Percentiles rank a stretch among this genome's conserved stretches.
Conservation (phyloP, 1,139 yeast genomes). For the Taphrina populina region DNA sequence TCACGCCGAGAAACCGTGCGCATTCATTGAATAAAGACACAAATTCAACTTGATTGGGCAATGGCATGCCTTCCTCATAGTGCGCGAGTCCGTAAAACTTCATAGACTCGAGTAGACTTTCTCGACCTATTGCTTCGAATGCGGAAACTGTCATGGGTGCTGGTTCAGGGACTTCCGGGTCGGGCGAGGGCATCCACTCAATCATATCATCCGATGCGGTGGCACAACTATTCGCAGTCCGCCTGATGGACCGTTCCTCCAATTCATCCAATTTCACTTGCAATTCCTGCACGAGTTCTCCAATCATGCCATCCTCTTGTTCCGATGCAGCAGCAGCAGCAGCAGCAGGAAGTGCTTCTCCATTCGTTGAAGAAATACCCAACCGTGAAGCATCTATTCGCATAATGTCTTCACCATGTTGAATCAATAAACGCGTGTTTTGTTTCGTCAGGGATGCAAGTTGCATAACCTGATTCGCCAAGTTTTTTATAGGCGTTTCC, state of each 20-base stretch:
- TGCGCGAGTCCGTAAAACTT: constrained; percentile 27
- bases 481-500: constrained; percentile 8
- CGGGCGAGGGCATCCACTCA: constrained; percentile 32
- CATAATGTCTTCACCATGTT: constrained; percentile 33
- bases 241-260: constrained; percentile 26
- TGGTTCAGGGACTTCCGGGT: constrained; percentile 20
- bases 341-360: constrained; percentile 1
- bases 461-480: constrained; percentile 19
- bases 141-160: constrained; percentile 20
- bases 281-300: constrained; percentile 25
- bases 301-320: constrained; percentile 11
- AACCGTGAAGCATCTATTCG: constrained; percentile 26
- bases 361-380: constrained; percentile 24
- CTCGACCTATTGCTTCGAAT: constrained; percentile 7
- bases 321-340: not conserved
- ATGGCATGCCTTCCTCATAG: constrained; percentile 25
- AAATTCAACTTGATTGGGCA: constrained; percentile 22
- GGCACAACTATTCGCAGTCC: constrained; percentile 18
- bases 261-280: constrained; percentile 29
- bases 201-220: constrained; percentile 2
- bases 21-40: constrained; percentile 17
- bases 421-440: constrained; percentile 19
- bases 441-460: constrained; percentile 16
- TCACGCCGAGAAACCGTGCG: constrained; percentile 24
- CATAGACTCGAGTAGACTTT: constrained; percentile 19